Evolutionary conservation across 2,329 filamentous ascomycete genomes (phyloP).

Genomic region (Aspergillus latus): DNA sequence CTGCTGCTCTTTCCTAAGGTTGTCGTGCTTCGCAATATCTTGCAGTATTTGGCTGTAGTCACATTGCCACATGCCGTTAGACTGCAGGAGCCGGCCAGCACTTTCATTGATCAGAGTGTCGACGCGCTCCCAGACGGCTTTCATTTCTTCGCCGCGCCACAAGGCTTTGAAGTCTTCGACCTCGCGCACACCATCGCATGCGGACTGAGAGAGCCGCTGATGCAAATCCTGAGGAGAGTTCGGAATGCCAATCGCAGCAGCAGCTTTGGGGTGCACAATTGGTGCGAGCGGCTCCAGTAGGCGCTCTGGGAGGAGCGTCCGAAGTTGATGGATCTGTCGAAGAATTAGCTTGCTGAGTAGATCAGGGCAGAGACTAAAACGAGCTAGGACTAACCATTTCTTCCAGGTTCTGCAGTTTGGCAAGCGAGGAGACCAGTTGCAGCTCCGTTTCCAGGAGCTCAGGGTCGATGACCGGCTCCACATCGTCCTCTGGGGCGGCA

Average conservation of each 20-base stretch:
- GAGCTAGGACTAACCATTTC: conserved; percentile 23
- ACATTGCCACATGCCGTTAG: conserved; percentile 40
- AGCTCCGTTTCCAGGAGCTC: conserved; percentile 35
- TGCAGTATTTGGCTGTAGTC: conserved; percentile 41
- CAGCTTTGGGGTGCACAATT: conserved; percentile 35
- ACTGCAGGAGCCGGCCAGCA: conserved; percentile 38
- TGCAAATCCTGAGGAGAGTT: conserved; percentile 39
- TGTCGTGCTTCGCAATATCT: conserved; percentile 32
- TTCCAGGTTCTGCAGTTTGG: conserved; percentile 43
- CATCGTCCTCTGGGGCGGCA: not conserved
- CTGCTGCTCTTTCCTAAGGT: conserved; percentile 26
- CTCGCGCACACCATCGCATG: conserved; percentile 37
- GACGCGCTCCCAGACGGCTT: conserved; percentile 39
- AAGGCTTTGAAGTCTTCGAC: conserved; percentile 40
- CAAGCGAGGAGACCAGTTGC: conserved; percentile 41
- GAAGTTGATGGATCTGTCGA: conserved; percentile 43
- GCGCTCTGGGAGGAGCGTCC: conserved; percentile 42
- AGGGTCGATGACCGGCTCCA: conserved; percentile 2
- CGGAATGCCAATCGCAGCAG: conserved; percentile 22
- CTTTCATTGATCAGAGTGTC: conserved; percentile 39
- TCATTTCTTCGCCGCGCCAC: conserved; percentile 44
- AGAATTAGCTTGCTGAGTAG: conserved; percentile 6
- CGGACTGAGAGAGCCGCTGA: conserved; percentile 36
- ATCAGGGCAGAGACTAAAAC: not conserved
- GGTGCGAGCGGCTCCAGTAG: conserved; percentile 42